Conservation (phyloP, 2,329 filamentous ascomycete genomes). For the Lizonia empirigonia region DNA sequence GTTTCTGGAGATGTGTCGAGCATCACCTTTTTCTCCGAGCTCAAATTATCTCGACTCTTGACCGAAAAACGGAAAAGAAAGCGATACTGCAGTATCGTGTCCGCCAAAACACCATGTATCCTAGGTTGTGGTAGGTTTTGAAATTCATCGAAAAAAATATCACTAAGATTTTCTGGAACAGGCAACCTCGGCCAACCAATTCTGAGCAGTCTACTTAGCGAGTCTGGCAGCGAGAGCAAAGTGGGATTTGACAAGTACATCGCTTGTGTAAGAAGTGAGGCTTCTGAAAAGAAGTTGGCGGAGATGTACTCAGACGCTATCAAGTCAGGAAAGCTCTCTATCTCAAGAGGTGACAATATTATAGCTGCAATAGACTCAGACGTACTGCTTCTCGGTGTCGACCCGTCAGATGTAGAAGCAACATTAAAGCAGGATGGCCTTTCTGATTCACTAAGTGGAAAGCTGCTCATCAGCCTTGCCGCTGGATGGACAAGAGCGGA, state of each 20-base stretch:
- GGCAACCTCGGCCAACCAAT: constrained; percentile 51
- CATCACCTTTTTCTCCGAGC: background rate
- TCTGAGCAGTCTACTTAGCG: constrained; percentile 41
- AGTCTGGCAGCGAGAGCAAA: constrained; percentile 12
- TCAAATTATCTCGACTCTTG: background rate
- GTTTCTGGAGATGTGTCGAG: background rate
- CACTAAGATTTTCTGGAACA: constrained; percentile 17
- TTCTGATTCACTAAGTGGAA: constrained; percentile 49
- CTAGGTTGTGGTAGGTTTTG: constrained; percentile 36
- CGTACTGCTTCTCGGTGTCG: constrained; percentile 55
- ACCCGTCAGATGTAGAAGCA: constrained; percentile 52
- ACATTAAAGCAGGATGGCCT: constrained; percentile 50
- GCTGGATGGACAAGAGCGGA: constrained; percentile 56
- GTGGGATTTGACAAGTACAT: constrained; percentile 44
- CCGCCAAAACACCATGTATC: constrained; percentile 29
- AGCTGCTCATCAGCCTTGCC: constrained; percentile 59
- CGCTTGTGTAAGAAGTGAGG: constrained; percentile 52
- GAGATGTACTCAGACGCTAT: constrained; percentile 40
- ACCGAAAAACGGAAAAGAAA: background rate
- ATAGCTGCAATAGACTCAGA: constrained; percentile 46
- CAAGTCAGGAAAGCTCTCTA: constrained; percentile 35
- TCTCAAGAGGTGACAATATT: constrained; percentile 46
- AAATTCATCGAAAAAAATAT: background rate
- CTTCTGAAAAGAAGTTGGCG: constrained; percentile 45
- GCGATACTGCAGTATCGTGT: background rate